Percentiles rank a stretch among this genome's conserved stretches.
These are phyloP conservation scores for Suillus paluster DNA, from an alignment of 768 basidiomycete genomes.

Conservation along the genomic window DNA sequence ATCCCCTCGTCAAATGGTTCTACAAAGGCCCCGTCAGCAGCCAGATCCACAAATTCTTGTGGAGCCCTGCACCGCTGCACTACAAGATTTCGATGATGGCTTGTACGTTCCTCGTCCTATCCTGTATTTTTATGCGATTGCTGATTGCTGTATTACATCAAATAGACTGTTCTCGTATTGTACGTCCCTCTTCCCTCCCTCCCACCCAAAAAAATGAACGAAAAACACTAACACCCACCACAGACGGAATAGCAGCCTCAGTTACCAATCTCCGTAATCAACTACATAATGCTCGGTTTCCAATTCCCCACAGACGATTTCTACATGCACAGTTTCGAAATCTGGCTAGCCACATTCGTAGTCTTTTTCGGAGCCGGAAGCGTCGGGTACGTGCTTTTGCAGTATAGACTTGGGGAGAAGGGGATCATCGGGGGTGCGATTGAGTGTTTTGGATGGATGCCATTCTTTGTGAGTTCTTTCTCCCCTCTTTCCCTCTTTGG, in stretches of 20 bases:
- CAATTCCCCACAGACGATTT: slow-evolving; percentile 73
- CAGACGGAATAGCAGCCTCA: slow-evolving; percentile 64
- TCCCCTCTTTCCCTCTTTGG: too few relatives aligned
- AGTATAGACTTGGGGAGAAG: slow-evolving; percentile 66
- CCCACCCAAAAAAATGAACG: neutral
- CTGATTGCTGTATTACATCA: slow-evolving; percentile 8
- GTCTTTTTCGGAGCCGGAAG: slow-evolving; percentile 80
- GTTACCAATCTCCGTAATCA: slow-evolving; percentile 70
- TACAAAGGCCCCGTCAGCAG: slow-evolving; percentile 80
- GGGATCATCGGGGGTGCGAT: slow-evolving; percentile 25
- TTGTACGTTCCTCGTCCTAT: slow-evolving; percentile 39
- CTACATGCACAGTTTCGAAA: slow-evolving; percentile 81
- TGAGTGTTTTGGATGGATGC: slow-evolving; percentile 33
- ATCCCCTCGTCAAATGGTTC: slow-evolving; percentile 82
- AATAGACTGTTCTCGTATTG: slow-evolving; percentile 59
- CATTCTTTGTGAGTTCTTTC: slow-evolving; percentile 43
- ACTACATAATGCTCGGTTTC: slow-evolving; percentile 78
- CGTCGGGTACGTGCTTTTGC: slow-evolving; percentile 69
- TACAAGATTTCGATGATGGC: slow-evolving; percentile 75
- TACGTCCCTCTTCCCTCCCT: slow-evolving; percentile 31
- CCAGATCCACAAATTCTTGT: slow-evolving; percentile 76
- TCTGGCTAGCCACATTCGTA: slow-evolving; percentile 77
- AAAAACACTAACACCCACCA: neutral
- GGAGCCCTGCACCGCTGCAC: slow-evolving; percentile 78
- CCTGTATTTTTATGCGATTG: neutral